Conservation (phyloP, 192 early-diverging fungal species). For the Funneliformis geosporum region DNA sequence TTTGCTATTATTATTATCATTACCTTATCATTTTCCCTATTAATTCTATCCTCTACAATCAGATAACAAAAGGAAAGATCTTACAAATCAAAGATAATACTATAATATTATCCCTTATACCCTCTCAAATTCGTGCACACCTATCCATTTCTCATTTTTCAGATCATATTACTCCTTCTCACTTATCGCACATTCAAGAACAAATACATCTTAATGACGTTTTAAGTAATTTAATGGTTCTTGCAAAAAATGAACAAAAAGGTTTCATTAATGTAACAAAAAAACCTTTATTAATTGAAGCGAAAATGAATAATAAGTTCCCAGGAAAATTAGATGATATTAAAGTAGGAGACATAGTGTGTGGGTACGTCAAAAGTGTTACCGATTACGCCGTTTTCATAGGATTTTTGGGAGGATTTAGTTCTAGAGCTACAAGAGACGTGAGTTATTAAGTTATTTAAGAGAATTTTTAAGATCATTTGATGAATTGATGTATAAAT, state of each 20-base stretch:
- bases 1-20: no score
- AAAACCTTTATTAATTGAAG: slow-evolving; percentile 64
- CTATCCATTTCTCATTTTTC: slow-evolving; percentile 63
- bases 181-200: slow-evolving; percentile 45
- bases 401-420: slow-evolving; percentile 56
- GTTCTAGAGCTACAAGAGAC: slow-evolving; percentile 62
- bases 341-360: slow-evolving; percentile 57
- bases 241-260: slow-evolving; percentile 50
- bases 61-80: slow-evolving; percentile 54
- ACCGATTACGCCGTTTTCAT: slow-evolving; percentile 70
- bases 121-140: slow-evolving; percentile 56
- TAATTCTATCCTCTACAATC: neutral
- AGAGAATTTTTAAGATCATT: neutral
- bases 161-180: slow-evolving; percentile 54
- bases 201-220: slow-evolving; percentile 44
- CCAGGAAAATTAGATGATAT: slow-evolving; percentile 44
- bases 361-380: slow-evolving; percentile 65
- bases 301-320: slow-evolving; percentile 53
- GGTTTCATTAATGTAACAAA: slow-evolving; percentile 57
- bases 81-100: slow-evolving; percentile 50
- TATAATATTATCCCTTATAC: slow-evolving; percentile 59
- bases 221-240: slow-evolving; percentile 61
- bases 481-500: no score
- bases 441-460: slow-evolving; percentile 26
- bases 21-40: no score